These are phyloP conservation scores for Tritrichomonas foetus DNA, from an alignment of 208 protist species.

Conservation along the genomic window DNA sequence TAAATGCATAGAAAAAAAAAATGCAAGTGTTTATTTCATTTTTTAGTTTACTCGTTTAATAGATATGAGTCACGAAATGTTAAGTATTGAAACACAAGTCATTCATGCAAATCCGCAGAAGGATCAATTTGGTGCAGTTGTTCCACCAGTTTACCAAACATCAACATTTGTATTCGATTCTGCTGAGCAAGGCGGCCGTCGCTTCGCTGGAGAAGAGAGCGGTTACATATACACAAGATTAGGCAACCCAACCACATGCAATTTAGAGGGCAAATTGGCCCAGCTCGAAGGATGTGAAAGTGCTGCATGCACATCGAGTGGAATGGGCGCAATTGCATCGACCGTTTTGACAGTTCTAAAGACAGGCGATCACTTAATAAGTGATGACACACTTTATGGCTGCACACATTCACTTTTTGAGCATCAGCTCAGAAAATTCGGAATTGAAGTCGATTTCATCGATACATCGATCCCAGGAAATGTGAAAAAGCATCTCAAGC, in stretches of 20 bases:
- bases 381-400: neutral
- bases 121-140: neutral
- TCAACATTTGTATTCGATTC: neutral
- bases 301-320: neutral
- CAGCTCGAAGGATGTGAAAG: slow-evolving; percentile 40
- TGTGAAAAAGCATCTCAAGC: slow-evolving; percentile 27
- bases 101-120: neutral
- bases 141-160: slow-evolving; percentile 6
- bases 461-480: neutral
- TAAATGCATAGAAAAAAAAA: too few species aligned
- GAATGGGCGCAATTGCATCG: neutral
- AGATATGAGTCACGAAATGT: neutral
- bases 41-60: neutral
- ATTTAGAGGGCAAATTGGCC: slow-evolving; percentile 46
- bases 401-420: neutral
- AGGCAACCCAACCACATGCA: slow-evolving; percentile 51
- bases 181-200: neutral
- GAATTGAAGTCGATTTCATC: slow-evolving; percentile 23
- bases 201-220: neutral
- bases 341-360: neutral
- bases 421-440: neutral
- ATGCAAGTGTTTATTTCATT: too few species aligned
- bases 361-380: neutral
- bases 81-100: neutral
- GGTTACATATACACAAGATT: slow-evolving; percentile 53